A percentile compares a stretch with the other conserved stretches of the same genome.
Conservation (phyloP, 1,284 basidiomycete species). For the Pseudozyma thailandica region DNA sequence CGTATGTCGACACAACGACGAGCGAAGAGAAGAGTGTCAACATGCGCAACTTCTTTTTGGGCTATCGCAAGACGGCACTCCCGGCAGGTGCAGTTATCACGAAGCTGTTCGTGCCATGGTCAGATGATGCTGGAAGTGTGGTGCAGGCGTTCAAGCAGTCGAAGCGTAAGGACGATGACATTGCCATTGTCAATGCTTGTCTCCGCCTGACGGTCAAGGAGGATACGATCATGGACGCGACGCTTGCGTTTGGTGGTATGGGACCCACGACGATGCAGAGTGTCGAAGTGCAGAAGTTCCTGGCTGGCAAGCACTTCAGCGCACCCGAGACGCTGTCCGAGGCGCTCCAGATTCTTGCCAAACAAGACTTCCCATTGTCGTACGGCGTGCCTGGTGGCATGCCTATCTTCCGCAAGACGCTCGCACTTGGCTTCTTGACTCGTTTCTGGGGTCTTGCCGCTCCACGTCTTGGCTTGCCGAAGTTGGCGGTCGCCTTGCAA, state of each 20-base stretch:
- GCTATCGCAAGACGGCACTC: conserved; percentile 67
- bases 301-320: conserved; percentile 37
- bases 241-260: conserved; percentile 68
- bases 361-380: conserved; percentile 64
- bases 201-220: conserved; percentile 47
- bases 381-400: conserved; percentile 69
- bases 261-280: conserved; percentile 61
- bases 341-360: conserved; percentile 42
- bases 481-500: conserved; percentile 12
- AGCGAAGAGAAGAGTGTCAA: conserved; percentile 46
- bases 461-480: conserved; percentile 27
- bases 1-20: conserved; percentile 48
- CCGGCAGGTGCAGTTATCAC: conserved; percentile 65
- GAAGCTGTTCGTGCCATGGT: conserved; percentile 52
- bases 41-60: conserved; percentile 64
- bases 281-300: conserved; percentile 47
- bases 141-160: conserved; percentile 68
- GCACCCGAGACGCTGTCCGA: conserved; percentile 19
- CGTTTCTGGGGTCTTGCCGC: conserved; percentile 66
- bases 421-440: conserved; percentile 68
- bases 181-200: conserved; percentile 68
- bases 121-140: conserved; percentile 46
- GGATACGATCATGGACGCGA: conserved; percentile 47
- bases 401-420: conserved; percentile 67
- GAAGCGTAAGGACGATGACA: conserved; percentile 69